These are phyloP conservation scores for Scenedesmus sp. DNA, from an alignment of 163 green algal genomes.

Conservation along the genomic window DNA sequence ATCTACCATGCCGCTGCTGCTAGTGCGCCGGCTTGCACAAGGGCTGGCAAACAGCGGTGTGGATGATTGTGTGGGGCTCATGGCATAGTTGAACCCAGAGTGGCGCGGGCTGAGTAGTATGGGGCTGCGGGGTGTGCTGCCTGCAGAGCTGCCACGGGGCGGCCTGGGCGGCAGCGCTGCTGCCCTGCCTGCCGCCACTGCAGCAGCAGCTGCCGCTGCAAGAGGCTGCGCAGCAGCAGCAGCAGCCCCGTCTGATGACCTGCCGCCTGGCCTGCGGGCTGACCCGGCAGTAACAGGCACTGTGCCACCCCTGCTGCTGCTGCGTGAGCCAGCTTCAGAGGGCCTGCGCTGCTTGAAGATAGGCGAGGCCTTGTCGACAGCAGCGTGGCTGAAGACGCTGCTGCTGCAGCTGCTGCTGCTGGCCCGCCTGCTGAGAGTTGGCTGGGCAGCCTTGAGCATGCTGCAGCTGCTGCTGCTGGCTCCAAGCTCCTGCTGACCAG, in stretches of 20 bases:
- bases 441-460: background rate
- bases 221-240: background rate
- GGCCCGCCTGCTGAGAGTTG: background rate
- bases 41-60: background rate
- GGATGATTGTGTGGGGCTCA: background rate
- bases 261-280: background rate
- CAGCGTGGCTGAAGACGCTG: background rate
- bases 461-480: background rate
- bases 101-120: constrained; percentile 7
- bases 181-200: background rate
- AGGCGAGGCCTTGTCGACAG: constrained; percentile 8
- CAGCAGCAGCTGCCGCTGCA: background rate
- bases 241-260: background rate
- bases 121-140: background rate
- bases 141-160: background rate
- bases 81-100: background rate
- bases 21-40: background rate
- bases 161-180: constrained; percentile 1
- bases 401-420: constrained; percentile 8
- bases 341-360: constrained; percentile 24
- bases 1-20: background rate
- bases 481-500: background rate
- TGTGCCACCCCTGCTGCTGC: background rate
- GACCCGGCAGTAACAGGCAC: background rate
- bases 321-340: background rate